Base-by-base conservation (phyloP, 345 rosid genomes). In the Corchorus capsularis region DNA sequence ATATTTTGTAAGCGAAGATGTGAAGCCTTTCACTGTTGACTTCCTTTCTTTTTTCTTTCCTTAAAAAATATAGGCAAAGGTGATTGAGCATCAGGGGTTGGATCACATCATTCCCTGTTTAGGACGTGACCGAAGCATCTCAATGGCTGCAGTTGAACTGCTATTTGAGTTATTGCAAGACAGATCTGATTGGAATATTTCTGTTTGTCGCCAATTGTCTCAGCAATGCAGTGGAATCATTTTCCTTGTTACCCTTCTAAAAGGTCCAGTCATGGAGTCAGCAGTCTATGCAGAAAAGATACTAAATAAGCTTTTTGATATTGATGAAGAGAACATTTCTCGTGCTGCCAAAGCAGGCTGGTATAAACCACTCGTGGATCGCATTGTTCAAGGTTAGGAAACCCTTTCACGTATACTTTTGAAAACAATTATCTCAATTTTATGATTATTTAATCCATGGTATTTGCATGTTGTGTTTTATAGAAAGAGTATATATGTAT, bases 361-460 rank as follows among this genome's bases (percentile, higher is more conserved):
- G 94, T 88, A 87, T 78, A 82, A 85, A 35, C 94, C 94, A 6
- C 94, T 90, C 47, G 71, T 84, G 37, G 88, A 85, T 73, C 81
- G 83, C 60, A 82, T 88, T 46, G 67, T 82, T 78, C 86, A 83
- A 88, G 94, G 94, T 90, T 52, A 57, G 76, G 49, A 69, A 75
- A 43, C 79, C 62, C 54, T 72, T 77, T 63, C 67, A 67, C 76
- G 12, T 34, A 41, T 71, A 5, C 41, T 47, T 41, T 17, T 13
- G 10, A 50, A 34, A 69, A 32, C 60, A 32, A 46, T 59, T 7
- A 45, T 7, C 8, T 68, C 12, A 43, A 11, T 3, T 8, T 63
- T 56, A 2, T 54, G 17, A 60, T 77, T 76, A 11, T 62, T 71
- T 52, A 5, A 0, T 71, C 35, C 5, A 39, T 69, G 55, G 32